A percentile compares a stretch with the other conserved stretches of the same genome.
phyloP scores from a whole-genome alignment of 768 basidiomycete species.

The Pleurotus ostreatus region DNA sequence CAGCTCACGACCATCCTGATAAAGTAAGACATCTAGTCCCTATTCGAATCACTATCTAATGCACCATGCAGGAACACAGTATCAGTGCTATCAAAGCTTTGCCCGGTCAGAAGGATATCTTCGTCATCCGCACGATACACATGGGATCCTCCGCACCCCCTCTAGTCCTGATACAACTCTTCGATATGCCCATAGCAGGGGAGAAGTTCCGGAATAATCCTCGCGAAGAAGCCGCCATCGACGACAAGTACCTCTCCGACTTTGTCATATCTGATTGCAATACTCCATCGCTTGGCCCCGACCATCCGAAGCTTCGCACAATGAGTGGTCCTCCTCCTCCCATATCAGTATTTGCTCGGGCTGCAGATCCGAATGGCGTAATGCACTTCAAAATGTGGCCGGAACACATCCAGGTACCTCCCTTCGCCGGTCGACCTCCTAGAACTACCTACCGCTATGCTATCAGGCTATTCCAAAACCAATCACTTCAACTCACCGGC shows the following conservation, averaged over 20 bases:
- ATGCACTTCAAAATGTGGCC: conserved; percentile 32
- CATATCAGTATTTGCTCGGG: conserved; percentile 35
- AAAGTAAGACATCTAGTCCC: conserved; percentile 16
- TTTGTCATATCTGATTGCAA: conserved; percentile 40
- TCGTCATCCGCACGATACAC: conserved; percentile 44
- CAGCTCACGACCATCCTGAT: conserved; percentile 20
- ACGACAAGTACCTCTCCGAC: conserved; percentile 17
- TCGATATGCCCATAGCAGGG: conserved; percentile 18
- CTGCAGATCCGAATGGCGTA: conserved; percentile 23
- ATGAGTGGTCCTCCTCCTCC: conserved; percentile 28
- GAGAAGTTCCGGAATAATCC: conserved; percentile 1
- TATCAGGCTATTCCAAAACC: conserved; percentile 20
- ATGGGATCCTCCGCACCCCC: conserved; percentile 12
- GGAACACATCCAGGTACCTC: conserved; percentile 9
- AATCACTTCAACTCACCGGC: conserved; percentile 21
- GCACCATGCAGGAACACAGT: conserved; percentile 33
- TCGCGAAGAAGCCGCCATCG: conserved; percentile 20
- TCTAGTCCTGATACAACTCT: conserved; percentile 18
- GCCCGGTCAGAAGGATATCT: conserved; percentile 46
- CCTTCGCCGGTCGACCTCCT: conserved; percentile 6
- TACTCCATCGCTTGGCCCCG: conserved; percentile 17
- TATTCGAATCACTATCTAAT: not conserved
- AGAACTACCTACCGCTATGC: conserved; percentile 18
- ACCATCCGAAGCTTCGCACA: conserved; percentile 23
- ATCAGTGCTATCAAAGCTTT: conserved; percentile 51